phyloP scores from a whole-genome alignment of 2,329 filamentous ascomycete genomes.

The Zymoseptoria crescenta region DNA sequence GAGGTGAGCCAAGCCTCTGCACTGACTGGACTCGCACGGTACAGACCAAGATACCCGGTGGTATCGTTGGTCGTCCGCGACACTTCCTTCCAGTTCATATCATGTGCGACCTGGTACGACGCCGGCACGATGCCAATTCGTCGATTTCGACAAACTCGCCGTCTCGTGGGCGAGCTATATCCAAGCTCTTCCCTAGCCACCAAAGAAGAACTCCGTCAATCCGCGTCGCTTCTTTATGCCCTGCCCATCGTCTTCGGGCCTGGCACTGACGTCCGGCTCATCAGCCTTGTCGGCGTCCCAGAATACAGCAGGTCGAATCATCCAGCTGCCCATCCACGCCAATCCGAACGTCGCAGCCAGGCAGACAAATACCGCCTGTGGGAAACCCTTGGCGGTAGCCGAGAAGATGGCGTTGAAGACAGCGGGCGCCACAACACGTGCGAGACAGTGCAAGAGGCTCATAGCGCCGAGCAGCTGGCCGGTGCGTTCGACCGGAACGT shows the following conservation, averaged over 20 bases:
- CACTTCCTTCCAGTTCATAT: neutral
- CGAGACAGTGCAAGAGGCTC: constrained; percentile 75
- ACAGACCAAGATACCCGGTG: neutral
- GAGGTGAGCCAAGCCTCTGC: neutral
- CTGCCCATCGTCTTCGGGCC: neutral
- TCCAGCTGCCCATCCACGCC: constrained; percentile 59
- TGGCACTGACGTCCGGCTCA: constrained; percentile 2
- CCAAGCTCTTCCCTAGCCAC: neutral
- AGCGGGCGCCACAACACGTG: constrained; percentile 69
- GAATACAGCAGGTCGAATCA: constrained; percentile 57
- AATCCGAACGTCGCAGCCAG: constrained; percentile 59
- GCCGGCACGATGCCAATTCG: neutral
- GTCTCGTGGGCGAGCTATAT: neutral
- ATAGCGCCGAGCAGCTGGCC: constrained; percentile 84
- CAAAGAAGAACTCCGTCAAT: neutral
- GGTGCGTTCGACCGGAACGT: constrained; percentile 72
- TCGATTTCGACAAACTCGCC: neutral
- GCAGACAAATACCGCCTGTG: constrained; percentile 76
- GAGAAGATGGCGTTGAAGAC: constrained; percentile 84
- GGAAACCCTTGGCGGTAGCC: constrained; percentile 66
- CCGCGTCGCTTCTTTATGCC: neutral
- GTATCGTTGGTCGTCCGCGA: neutral
- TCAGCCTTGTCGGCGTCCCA: constrained; percentile 14
- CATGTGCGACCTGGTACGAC: neutral
- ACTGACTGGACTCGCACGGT: neutral